phyloP scores from a whole-genome alignment of 805 yeast species.

The Gaillardinia entomophila region DNA sequence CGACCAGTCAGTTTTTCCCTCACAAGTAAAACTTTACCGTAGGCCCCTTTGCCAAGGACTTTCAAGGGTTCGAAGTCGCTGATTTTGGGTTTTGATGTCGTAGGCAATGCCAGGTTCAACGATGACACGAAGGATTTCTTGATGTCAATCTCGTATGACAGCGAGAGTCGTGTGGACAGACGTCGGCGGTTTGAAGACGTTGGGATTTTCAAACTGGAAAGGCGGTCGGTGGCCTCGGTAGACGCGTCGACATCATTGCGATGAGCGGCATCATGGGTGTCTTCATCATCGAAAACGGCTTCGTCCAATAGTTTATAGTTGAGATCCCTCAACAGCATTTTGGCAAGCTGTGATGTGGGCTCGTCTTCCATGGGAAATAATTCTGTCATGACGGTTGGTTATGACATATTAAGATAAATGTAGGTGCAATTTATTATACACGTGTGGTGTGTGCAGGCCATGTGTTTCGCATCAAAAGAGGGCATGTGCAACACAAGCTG shows the following conservation, averaged over 20 bases:
- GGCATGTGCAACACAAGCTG: too few species aligned
- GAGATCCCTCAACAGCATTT: conserved; percentile 6
- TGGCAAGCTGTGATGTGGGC: conserved; percentile 1
- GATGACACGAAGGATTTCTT: conserved; percentile 25
- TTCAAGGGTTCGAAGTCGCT: conserved; percentile 70
- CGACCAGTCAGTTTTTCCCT: conserved; percentile 56
- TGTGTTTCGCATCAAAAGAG: neutral
- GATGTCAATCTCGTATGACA: conserved; percentile 31
- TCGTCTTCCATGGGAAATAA: conserved; percentile 33
- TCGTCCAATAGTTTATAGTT: conserved; percentile 21
- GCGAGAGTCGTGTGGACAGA: conserved; percentile 18
- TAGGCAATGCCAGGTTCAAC: neutral
- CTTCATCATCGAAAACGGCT: conserved; percentile 4
- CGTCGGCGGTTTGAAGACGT: conserved; percentile 10
- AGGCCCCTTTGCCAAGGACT: conserved; percentile 83
- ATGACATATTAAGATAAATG: neutral
- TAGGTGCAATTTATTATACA: too few species aligned
- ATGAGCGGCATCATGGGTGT: too few species aligned
- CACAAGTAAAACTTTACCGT: conserved; percentile 80
- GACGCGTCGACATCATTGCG: too few species aligned
- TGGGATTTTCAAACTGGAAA: conserved; percentile 4
- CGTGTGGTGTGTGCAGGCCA: neutral
- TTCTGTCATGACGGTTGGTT: conserved; percentile 19
- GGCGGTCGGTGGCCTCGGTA: conserved; percentile 1
- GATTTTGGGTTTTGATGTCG: conserved; percentile 9